A percentile compares a stretch with the other conserved stretches of the same genome.
Conservation (phyloP, 345 rosid genomes). For the Eucalyptus virginea region DNA sequence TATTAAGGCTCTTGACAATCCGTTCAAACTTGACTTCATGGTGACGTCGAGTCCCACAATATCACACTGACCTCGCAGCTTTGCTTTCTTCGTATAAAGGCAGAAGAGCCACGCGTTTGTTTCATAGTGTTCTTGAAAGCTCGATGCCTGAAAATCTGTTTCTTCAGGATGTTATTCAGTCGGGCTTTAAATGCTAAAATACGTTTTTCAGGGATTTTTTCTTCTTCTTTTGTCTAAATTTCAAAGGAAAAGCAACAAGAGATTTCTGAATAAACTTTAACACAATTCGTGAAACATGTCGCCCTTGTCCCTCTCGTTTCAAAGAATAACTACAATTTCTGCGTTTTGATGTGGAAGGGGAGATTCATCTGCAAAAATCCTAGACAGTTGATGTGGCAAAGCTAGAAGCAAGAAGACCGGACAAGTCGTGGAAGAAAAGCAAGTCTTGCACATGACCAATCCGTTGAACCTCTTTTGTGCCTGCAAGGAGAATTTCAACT, state of each 20-base stretch:
- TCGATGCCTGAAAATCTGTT: neutral
- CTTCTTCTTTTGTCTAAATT: neutral
- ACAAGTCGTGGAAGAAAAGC: neutral
- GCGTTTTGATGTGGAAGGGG: neutral
- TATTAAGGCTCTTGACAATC: neutral
- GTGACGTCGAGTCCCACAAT: neutral
- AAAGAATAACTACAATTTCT: neutral
- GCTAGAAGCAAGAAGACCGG: neutral
- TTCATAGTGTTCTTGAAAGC: neutral
- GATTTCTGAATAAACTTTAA: neutral
- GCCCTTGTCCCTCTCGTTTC: neutral
- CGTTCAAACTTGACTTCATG: neutral
- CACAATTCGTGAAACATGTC: rapidly evolving
- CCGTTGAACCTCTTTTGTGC: neutral
- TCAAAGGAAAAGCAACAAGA: neutral
- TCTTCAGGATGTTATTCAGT: neutral
- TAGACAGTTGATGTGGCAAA: neutral
- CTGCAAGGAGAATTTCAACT: neutral
- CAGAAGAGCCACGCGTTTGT: neutral
- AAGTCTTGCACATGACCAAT: neutral
- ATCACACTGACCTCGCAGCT: neutral
- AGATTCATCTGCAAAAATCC: neutral
- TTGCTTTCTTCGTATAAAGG: neutral
- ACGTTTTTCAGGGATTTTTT: neutral
- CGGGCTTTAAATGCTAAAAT: neutral